These are phyloP conservation scores for Aphanoascus verrucosus DNA, from an alignment of 2,329 filamentous ascomycete species.

Conservation along the genomic window DNA sequence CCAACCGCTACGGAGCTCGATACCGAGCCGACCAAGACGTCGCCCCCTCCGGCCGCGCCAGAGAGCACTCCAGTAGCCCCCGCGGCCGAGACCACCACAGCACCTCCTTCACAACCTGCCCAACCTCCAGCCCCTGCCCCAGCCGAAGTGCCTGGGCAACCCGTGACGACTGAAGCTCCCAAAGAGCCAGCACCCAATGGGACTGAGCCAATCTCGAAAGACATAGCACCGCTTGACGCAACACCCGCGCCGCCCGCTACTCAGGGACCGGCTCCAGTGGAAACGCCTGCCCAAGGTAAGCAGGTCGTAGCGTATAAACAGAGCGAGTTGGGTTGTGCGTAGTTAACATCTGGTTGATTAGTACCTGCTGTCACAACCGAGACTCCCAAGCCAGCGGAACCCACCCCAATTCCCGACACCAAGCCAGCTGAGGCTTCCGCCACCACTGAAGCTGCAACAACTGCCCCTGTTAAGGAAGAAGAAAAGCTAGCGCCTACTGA, in stretches of 20 bases:
- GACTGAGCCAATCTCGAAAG: neutral
- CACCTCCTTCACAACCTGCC: constrained; percentile 13
- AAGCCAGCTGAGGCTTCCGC: constrained; percentile 6
- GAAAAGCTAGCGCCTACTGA: constrained; percentile 9
- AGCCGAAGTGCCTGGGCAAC: neutral
- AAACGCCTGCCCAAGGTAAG: constrained; percentile 5
- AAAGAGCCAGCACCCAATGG: neutral
- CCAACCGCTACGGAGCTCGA: constrained; percentile 8
- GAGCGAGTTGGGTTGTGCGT: too few species aligned
- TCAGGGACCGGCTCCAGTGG: neutral
- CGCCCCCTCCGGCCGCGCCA: constrained; percentile 11
- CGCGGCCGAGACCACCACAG: constrained; percentile 13
- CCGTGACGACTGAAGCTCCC: neutral
- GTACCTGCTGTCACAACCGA: neutral
- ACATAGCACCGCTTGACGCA: neutral
- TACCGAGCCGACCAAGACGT: constrained; percentile 15
- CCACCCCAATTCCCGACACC: neutral
- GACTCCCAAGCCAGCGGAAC: constrained; percentile 4
- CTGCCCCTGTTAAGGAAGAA: constrained; percentile 10
- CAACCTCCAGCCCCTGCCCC: constrained; percentile 7
- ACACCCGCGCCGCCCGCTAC: neutral
- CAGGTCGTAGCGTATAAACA: neutral
- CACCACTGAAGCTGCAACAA: constrained; percentile 5
- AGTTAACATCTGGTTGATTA: neutral
- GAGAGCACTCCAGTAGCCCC: constrained; percentile 12